Percentiles rank a stretch among this genome's conserved stretches.
phyloP scores from a whole-genome alignment of 2,329 filamentous ascomycete genomes.

The Hymenotorrendiella dingleyae region DNA sequence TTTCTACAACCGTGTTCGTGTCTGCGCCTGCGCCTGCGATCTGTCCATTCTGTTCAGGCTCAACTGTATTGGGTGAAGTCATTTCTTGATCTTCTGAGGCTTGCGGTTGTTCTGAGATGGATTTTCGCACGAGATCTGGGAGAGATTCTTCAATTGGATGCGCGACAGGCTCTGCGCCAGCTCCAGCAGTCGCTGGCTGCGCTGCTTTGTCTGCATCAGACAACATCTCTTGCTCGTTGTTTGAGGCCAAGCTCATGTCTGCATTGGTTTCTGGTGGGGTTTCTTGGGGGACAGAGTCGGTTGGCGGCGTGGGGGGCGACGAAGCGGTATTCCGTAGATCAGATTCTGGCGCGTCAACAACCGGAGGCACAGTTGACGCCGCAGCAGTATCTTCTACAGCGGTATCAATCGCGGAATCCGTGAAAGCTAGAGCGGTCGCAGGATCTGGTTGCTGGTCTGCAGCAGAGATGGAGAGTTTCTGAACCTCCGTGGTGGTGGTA shows the following conservation, averaged over 20 bases:
- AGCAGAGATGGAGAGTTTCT: conserved; percentile 11
- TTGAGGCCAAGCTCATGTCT: conserved; percentile 8
- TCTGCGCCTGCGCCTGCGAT: neutral
- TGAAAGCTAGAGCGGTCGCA: conserved; percentile 10
- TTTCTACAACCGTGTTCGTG: neutral
- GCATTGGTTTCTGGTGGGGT: conserved; percentile 1
- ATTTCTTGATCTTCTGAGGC: neutral
- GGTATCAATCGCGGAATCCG: conserved; percentile 19
- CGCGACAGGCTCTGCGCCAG: neutral
- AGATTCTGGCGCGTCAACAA: conserved; percentile 29
- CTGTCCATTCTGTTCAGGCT: too few species aligned
- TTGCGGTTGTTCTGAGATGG: neutral
- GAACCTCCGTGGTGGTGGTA: conserved; percentile 14
- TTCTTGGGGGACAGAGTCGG: conserved; percentile 1
- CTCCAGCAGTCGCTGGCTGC: too few species aligned
- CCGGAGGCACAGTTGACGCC: conserved; percentile 25
- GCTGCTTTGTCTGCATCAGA: neutral
- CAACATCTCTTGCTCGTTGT: conserved; percentile 4
- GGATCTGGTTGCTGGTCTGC: conserved; percentile 8
- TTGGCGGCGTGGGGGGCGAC: conserved; percentile 7
- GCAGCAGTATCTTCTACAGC: conserved; percentile 21
- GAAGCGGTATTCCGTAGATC: conserved; percentile 24
- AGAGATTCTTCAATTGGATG: neutral
- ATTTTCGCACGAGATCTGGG: too few species aligned
- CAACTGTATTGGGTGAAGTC: neutral